These are phyloP conservation scores for Sarocladium brachiariae DNA, from an alignment of 2,329 filamentous ascomycete species.

Conservation along the genomic window DNA sequence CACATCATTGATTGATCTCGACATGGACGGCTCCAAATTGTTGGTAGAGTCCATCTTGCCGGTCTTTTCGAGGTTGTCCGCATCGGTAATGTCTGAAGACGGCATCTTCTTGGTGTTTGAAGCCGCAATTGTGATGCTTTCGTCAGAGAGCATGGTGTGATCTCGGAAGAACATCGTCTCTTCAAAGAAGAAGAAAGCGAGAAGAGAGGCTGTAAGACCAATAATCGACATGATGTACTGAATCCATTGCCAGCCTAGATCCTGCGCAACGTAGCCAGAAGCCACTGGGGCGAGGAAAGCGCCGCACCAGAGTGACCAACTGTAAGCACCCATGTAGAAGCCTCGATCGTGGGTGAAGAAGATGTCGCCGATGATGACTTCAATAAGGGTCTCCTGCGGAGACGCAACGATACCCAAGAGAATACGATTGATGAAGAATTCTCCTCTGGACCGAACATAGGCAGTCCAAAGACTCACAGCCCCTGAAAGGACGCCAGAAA, in stretches of 20 bases:
- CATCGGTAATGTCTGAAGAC: neutral
- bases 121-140: neutral
- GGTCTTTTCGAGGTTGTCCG: conserved; percentile 10
- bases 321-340: conserved; percentile 19
- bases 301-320: conserved; percentile 19
- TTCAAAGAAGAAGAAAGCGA: conserved; percentile 19
- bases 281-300: conserved; percentile 19
- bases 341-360: conserved; percentile 19
- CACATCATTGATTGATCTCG: neutral
- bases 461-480: conserved; percentile 17
- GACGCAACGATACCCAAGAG: conserved; percentile 18
- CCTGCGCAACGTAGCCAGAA: conserved; percentile 17
- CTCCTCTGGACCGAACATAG: conserved; percentile 15
- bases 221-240: conserved; percentile 18
- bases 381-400: conserved; percentile 18
- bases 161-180: conserved; percentile 19
- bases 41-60: neutral
- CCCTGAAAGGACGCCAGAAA: conserved; percentile 15
- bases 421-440: conserved; percentile 19
- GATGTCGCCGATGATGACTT: conserved; percentile 17
- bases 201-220: conserved; percentile 11
- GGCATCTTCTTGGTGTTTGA: neutral
- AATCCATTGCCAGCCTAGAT: conserved; percentile 20
- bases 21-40: neutral
- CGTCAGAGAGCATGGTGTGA: neutral